phyloP scores from a whole-genome alignment of 306 rosid species.

The Senna siamea region DNA sequence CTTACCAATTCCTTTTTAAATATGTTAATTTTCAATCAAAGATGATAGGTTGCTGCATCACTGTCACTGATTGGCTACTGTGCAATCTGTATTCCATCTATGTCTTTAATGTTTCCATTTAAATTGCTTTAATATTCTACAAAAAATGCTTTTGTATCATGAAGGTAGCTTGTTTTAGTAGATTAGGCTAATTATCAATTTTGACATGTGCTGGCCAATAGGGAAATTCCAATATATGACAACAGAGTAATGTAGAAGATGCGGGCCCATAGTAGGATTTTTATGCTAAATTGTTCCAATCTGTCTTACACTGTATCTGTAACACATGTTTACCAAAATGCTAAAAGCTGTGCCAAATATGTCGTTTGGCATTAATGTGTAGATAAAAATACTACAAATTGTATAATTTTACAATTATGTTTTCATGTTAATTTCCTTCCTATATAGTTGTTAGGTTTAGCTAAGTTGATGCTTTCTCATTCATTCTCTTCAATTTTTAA shows the following conservation, averaged over 20 bases:
- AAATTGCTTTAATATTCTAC: not conserved
- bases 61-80: slow-evolving; percentile 23
- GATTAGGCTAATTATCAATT: slow-evolving; percentile 3
- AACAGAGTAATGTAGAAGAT: slow-evolving; percentile 16
- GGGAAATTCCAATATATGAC: slow-evolving; percentile 8
- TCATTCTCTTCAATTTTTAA: not conserved
- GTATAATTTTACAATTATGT: not conserved
- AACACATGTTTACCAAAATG: not conserved
- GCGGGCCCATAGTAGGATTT: slow-evolving; percentile 6
- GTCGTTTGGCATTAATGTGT: not conserved
- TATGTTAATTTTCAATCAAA: slow-evolving; percentile 24
- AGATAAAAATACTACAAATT: not conserved
- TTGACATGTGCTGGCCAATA: not conserved
- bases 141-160: slow-evolving; percentile 13
- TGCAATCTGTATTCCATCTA: not conserved
- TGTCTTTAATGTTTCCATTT: not conserved
- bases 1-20: not conserved
- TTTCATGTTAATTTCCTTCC: not conserved
- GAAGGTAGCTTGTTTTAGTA: slow-evolving; percentile 7
- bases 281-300: not conserved
- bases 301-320: not conserved
- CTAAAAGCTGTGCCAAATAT: not conserved
- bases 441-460: not conserved
- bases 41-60: slow-evolving; percentile 18
- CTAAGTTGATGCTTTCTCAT: slow-evolving; percentile 5